phyloP scores from a whole-genome alignment of 768 basidiomycete species.

The Lenzites betulinus region DNA sequence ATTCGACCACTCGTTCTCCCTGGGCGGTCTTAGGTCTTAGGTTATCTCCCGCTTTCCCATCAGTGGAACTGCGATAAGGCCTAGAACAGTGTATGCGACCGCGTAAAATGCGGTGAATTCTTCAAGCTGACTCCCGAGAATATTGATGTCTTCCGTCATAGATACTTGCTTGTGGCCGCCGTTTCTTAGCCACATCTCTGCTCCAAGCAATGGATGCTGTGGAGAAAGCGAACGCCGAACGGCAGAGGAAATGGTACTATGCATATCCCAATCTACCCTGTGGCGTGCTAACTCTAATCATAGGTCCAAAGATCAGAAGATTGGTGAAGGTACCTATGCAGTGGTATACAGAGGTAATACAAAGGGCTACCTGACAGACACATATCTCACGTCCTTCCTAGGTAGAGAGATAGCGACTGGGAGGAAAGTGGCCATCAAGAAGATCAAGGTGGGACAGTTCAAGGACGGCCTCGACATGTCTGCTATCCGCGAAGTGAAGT shows the following conservation, averaged over 20 bases:
- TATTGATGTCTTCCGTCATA: no score
- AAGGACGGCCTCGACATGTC: constrained; percentile 99
- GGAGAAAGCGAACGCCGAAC: constrained; percentile 73
- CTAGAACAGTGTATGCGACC: no score
- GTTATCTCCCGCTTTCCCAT: no score
- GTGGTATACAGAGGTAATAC: constrained; percentile 87
- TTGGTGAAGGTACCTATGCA: constrained; percentile 93
- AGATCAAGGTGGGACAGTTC: constrained; percentile 95
- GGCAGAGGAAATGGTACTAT: constrained; percentile 67
- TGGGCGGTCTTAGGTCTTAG: no score
- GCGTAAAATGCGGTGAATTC: no score
- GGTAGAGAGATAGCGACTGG: constrained; percentile 75
- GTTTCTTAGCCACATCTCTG: no score
- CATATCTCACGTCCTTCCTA: constrained; percentile 31
- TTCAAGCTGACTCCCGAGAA: neutral
- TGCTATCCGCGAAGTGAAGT: constrained; percentile 97
- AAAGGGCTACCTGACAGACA: neutral
- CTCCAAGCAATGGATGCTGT: constrained; percentile 94
- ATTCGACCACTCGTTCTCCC: neutral
- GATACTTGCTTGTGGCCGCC: no score
- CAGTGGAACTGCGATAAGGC: no score
- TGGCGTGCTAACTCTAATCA: neutral
- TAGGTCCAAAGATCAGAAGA: constrained; percentile 81
- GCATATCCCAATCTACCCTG: neutral
- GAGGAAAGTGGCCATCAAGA: constrained; percentile 95